phyloP scores from a whole-genome alignment of 2,329 filamentous ascomycete genomes.

The Xylaria multiplex region DNA sequence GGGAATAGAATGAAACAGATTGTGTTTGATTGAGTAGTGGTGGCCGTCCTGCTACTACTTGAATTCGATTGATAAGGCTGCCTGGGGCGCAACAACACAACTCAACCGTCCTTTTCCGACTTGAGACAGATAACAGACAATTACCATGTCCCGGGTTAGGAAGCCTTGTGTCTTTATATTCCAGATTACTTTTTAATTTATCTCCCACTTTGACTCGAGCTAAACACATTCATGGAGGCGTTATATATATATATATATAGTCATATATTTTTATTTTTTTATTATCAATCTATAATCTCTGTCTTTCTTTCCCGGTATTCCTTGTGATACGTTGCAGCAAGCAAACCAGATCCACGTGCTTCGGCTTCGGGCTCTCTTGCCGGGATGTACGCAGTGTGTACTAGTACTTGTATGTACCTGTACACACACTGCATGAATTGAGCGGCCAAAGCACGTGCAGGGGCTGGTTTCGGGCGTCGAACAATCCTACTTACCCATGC shows the following conservation, averaged over 20 bases:
- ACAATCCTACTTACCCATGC: conserved; percentile 4
- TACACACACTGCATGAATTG: background rate
- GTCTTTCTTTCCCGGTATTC: too few relatives aligned
- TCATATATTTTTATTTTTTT: too few relatives aligned
- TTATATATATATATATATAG: too few relatives aligned
- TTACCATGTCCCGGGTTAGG: background rate
- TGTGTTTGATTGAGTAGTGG: conserved; percentile 21
- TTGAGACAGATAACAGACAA: background rate
- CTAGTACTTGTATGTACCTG: too few relatives aligned
- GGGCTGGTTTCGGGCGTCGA: conserved; percentile 23
- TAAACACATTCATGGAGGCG: conserved; percentile 9
- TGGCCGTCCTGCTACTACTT: background rate
- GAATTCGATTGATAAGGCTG: too few relatives aligned
- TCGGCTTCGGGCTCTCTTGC: background rate
- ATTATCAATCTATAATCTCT: too few relatives aligned
- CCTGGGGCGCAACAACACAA: too few relatives aligned
- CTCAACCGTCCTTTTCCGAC: conserved; percentile 1
- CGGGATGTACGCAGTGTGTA: background rate
- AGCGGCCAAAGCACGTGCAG: background rate
- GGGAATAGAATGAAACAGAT: conserved; percentile 21
- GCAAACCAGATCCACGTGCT: conserved; percentile 27
- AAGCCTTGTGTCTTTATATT: background rate
- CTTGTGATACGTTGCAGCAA: background rate
- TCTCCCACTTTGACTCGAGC: conserved; percentile 6
- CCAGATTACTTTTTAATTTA: background rate